Conservation (phyloP, 208 protist species). For the Wallacemonas sp. region DNA sequence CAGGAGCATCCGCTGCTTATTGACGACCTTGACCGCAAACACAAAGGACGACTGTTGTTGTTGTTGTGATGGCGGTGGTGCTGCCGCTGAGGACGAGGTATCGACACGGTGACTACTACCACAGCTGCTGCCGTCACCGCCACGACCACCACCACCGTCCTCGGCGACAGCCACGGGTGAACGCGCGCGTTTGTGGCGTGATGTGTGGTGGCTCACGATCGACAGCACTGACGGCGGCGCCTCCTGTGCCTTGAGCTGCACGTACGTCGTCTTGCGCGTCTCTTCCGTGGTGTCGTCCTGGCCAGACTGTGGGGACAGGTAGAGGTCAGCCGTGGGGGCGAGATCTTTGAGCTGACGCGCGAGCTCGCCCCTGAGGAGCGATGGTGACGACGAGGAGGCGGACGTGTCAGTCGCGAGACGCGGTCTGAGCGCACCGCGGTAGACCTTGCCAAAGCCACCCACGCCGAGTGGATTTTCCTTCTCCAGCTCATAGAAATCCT, state of each 20-base stretch:
- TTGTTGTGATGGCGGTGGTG: no score
- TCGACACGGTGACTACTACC: no score
- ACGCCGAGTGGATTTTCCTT: constrained; percentile 30
- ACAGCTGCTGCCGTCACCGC: no score
- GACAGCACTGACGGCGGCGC: constrained; percentile 21
- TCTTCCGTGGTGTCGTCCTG: not conserved
- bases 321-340: not conserved
- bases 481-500: constrained; percentile 49
- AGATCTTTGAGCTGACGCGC: constrained; percentile 3
- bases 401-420: not conserved
- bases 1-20: constrained; percentile 41
- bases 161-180: not conserved
- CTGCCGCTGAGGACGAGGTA: no score
- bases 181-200: constrained; percentile 13
- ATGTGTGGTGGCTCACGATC: not conserved
- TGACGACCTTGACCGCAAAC: constrained; percentile 55
- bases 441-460: constrained; percentile 54
- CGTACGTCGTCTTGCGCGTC: constrained; percentile 19
- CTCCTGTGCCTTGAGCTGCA: constrained; percentile 1
- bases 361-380: not conserved
- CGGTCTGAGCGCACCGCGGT: constrained; percentile 29
- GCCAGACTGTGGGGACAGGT: not conserved
- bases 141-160: not conserved
- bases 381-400: not conserved
- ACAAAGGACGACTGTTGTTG: no score